Conservation (phyloP, 257 asterid species). For the Fraxinus pennsylvanica region DNA sequence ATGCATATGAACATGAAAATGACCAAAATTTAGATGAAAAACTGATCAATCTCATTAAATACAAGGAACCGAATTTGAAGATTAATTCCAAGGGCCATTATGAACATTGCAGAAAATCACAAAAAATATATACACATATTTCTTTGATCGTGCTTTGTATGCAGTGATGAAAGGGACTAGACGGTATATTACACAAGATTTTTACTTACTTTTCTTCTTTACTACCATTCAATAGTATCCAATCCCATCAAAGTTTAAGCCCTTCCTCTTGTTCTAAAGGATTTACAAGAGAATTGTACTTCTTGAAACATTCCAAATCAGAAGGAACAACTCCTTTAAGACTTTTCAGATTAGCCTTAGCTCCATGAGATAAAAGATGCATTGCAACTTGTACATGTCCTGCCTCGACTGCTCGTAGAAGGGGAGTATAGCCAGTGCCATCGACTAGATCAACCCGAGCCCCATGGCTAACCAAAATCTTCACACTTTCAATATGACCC, state of each 20-base stretch:
- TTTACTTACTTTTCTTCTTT: background rate
- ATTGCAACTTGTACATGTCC: slow-evolving; percentile 61
- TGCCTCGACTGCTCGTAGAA: slow-evolving; percentile 62
- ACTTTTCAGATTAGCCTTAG: slow-evolving; percentile 59
- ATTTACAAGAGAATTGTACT: slow-evolving; percentile 31
- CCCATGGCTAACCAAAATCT: slow-evolving; percentile 52
- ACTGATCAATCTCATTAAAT: background rate
- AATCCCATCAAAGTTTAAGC: background rate
- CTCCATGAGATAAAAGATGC: slow-evolving; percentile 65
- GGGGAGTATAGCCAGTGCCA: slow-evolving; percentile 58
- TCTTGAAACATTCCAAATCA: slow-evolving; percentile 42
- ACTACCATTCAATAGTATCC: background rate
- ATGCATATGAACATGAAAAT: background rate
- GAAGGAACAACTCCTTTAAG: slow-evolving; percentile 34
- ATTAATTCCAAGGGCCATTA: background rate
- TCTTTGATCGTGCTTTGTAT: background rate
- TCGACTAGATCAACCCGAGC: slow-evolving; percentile 60
- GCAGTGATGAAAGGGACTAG: background rate
- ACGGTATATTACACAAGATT: background rate
- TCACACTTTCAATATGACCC: slow-evolving; percentile 62
- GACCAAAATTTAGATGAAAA: background rate
- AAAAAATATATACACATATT: background rate
- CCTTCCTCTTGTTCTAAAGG: slow-evolving; percentile 17
- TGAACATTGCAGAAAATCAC: background rate
- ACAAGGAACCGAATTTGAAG: background rate